Evolutionary conservation across 2,329 filamentous ascomycete species (phyloP), one percentile per base, ranked within the genome.

Genomic region (Colletotrichum sp.): DNA sequence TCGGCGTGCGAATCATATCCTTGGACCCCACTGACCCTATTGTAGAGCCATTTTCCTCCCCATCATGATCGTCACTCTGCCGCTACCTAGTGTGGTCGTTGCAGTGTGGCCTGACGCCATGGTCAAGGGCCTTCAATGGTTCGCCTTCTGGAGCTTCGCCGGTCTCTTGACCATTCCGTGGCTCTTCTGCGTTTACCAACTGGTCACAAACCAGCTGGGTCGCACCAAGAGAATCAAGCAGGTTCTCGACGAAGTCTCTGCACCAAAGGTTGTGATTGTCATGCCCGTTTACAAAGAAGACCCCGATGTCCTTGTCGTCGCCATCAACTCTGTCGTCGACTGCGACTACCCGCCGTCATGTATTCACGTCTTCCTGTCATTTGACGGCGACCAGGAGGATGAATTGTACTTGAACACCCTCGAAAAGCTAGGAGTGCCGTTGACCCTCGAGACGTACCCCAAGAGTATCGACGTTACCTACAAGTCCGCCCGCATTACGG

Each of bases 201-300:
- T 98, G 7, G 94, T 98, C 72, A 98, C 95, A 10, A 94, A 97
- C 80, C 94, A 95, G 38, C 89, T 98, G 30, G 96, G 96, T 26
- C 92, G 95, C 78, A 93, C 90, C 56, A 95, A 95, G 83, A 91
- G 94, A 68, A 95, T 98, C 82, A 96, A 97, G 82, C 91, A 95
- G 78, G 92, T 95, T 1, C 89, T 98, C 66, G 95, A 98, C 83
- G 95, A 97, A 82, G 87, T 91, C 4, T 96, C 93, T 1, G 96
- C 97, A 0, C 97, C 96, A 3, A 98, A 98, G 84, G 94, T 98
- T 18, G 95, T 98, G 77, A 94, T 98, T 76, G 94, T 98, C 74
- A 98, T 98, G 96, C 97, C 96, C 6, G 97, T 96, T 81, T 98
- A 98, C 87, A 95, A 97, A 81, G 97, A 98, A 82, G 93, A 96